A percentile compares a stretch with the other conserved stretches of the same genome.
These are phyloP conservation scores for Atkinsonella hypoxylon DNA, from an alignment of 2,329 filamentous ascomycete genomes.

Conservation along the genomic window DNA sequence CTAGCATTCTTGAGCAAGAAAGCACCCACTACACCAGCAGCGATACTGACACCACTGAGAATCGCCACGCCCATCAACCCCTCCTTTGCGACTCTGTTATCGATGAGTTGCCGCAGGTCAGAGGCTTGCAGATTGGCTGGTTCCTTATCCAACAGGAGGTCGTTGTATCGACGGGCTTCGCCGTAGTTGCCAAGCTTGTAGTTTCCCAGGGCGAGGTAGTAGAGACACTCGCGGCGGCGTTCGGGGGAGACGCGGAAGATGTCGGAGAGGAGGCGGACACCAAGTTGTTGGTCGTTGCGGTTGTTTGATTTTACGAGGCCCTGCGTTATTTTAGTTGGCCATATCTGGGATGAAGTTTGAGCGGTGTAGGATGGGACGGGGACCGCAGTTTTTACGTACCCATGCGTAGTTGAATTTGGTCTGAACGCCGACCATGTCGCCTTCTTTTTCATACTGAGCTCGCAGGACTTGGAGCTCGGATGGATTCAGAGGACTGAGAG, in stretches of 20 bases:
- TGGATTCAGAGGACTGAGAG: slow-evolving; percentile 66
- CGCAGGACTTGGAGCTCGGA: slow-evolving; percentile 88
- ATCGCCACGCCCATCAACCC: slow-evolving; percentile 91
- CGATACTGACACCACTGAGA: slow-evolving; percentile 82
- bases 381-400: slow-evolving; percentile 40
- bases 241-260: slow-evolving; percentile 93
- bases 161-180: slow-evolving; percentile 89
- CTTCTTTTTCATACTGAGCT: slow-evolving; percentile 93
- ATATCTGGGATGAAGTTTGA: not conserved
- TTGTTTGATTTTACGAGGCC: slow-evolving; percentile 87
- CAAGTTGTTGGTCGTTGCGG: slow-evolving; percentile 82
- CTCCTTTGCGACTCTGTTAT: slow-evolving; percentile 93
- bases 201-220: slow-evolving; percentile 94
- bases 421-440: slow-evolving; percentile 90
- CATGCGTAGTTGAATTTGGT: slow-evolving; percentile 99
- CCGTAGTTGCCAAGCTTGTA: slow-evolving; percentile 98
- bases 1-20: slow-evolving; percentile 69
- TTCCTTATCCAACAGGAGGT: slow-evolving; percentile 81
- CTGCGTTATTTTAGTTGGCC: slow-evolving; percentile 29
- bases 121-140: slow-evolving; percentile 81
- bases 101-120: slow-evolving; percentile 77
- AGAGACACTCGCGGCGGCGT: slow-evolving; percentile 91
- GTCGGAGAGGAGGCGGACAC: slow-evolving; percentile 84
- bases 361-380: not conserved
- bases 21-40: slow-evolving; percentile 84